Evolutionary conservation across 352 stramenopile species (phyloP), one percentile per base, ranked within the genome.

Genomic region (Pythium phragmitis): DNA sequence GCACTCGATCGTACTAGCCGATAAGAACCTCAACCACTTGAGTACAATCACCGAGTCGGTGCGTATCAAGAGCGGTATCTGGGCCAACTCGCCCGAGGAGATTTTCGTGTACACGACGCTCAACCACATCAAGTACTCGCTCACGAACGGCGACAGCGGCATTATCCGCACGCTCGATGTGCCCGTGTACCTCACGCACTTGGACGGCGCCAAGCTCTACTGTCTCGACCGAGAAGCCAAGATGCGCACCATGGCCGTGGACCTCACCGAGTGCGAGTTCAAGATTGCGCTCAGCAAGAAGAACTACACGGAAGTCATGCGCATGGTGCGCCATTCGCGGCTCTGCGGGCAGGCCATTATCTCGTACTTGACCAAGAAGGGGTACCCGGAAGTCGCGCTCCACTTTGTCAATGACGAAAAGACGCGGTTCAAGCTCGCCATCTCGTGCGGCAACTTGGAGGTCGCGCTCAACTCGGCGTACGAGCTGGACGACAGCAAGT

Each of bases 361-460:
- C 63, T 96, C 93, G 33, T 99, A 99, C 77, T 76, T 99, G 53
- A 98, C 99, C 57, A 91, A 96, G 43, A 99, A 99, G 78, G 98
- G 98, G n/a, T 99, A 99, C 75, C 97, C 97, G 3, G 97, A 99
- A 69, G 97, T 99, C 21, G 98, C 98, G 9, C 85, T 99, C 47
- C 97, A 99, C 82, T 99, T 99, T 80, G 98, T 99, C 36, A 96
- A 96, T 57, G 97, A 99, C 77, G 96, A 98, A 48, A 96, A 97
- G 74, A 99, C 97, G 49, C 85, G 96, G 33, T 99, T 99, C 82
- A 98, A 98, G 69, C 82, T 99, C 28, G 96, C 96, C 7, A 96
- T 99, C 62, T 98, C 96, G 43, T 99, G 98, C 68, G 97, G 97
- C 60, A 99, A 99, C 73, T 96, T 99, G 64, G 96, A 99, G 73